These are phyloP conservation scores for Rhynchospora pubera DNA, from an alignment of 176 grass and related monocot genomes.

Conservation along the genomic window DNA sequence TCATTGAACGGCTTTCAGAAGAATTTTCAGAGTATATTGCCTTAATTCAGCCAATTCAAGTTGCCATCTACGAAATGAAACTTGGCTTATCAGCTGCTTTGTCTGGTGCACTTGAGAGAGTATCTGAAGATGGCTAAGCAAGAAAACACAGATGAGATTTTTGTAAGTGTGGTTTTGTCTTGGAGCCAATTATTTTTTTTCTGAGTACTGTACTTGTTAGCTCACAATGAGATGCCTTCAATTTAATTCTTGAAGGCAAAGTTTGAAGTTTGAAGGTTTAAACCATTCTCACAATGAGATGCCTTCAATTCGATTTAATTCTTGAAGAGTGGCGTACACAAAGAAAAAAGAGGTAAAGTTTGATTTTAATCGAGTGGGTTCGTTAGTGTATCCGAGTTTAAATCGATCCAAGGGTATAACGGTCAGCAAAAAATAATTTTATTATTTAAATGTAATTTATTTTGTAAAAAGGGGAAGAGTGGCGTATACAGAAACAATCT, in stretches of 20 bases:
- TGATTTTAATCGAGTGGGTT: too few relatives aligned
- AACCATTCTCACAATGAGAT: too few relatives aligned
- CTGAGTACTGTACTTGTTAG: not conserved
- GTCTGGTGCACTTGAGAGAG: constrained; percentile 58
- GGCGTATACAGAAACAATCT: too few relatives aligned
- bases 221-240: not conserved
- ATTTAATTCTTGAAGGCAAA: not conserved
- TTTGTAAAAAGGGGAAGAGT: too few relatives aligned
- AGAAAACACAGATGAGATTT: constrained; percentile 46
- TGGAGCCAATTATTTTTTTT: not conserved
- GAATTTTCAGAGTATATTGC: constrained; percentile 72
- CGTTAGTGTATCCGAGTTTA: too few relatives aligned
- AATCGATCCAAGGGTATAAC: too few relatives aligned
- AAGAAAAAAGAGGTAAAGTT: too few relatives aligned
- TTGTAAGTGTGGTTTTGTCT: constrained; percentile 39
- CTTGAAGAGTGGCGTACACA: too few relatives aligned
- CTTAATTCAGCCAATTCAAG: constrained; percentile 91
- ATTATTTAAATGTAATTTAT: too few relatives aligned
- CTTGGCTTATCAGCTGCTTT: constrained; percentile 69
- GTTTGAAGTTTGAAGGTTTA: too few relatives aligned
- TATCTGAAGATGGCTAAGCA: constrained; percentile 62
- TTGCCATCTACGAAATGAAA: constrained; percentile 96
- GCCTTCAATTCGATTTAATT: too few relatives aligned
- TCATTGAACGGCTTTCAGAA: constrained; percentile 71
- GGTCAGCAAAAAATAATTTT: too few relatives aligned